Evolutionary conservation across 73 alveolate species (phyloP).

Genomic region (Paramecium pentaurelia): DNA sequence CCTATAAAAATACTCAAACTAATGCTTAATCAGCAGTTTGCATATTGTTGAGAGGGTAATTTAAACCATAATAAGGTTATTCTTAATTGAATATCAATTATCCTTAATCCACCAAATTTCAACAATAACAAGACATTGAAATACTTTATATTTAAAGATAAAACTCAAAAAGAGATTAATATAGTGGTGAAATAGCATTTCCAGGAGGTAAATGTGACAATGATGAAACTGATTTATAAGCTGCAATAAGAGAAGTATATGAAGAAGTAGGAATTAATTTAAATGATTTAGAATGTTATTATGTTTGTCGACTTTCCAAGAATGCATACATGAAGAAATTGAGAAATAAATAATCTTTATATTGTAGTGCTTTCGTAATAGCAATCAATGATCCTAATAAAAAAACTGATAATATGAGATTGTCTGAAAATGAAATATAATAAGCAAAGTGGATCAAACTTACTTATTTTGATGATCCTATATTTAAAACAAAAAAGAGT

Average conservation of each 20-base stretch:
- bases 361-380: not conserved
- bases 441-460: not conserved
- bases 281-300: not conserved
- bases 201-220: slow-evolving; percentile 59
- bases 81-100: not conserved
- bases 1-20: not conserved
- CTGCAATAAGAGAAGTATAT: slow-evolving; percentile 54
- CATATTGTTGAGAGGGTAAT: not conserved
- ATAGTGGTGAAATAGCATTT: slow-evolving; percentile 48
- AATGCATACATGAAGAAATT: not conserved
- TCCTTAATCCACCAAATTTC: not conserved
- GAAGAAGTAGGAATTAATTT: slow-evolving; percentile 54
- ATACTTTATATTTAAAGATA: not conserved
- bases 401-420: not conserved
- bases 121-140: not conserved
- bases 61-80: not conserved
- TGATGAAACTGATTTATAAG: slow-evolving; percentile 45
- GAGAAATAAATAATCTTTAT: not conserved
- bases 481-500: not conserved
- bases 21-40: not conserved
- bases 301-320: not conserved
- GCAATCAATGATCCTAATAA: slow-evolving; percentile 4
- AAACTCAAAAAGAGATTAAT: not conserved
- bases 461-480: not conserved
- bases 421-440: not conserved